Evolutionary conservation across 2,329 filamentous ascomycete species (phyloP), one percentile per base, ranked within the genome.

Genomic region (Periconia sp.): DNA sequence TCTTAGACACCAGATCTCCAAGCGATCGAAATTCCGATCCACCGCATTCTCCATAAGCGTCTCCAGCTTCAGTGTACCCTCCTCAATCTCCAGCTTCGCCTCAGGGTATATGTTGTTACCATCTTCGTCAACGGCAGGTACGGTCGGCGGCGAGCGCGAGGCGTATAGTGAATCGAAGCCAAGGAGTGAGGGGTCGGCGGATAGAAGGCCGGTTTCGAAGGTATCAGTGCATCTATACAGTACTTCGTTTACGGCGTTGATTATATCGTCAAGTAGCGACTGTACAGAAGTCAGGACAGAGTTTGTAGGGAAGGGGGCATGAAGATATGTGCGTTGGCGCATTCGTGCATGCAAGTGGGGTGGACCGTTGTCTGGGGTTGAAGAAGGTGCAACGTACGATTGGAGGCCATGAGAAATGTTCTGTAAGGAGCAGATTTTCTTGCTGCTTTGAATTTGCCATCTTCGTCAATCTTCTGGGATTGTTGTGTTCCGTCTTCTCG

Each of bases 201-300:
- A 82, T 46, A 91, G 80, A 18, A 99, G 85, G 1, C 91, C 90
- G 51, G 86, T 85, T 75, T 97, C 94, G 60, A 97, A 86, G 56
- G 89, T 91, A 66, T 91, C 90, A 66, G 96, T 87, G 50, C 91
- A 92, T 73, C 89, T 89, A 76, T 96, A 94, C 67, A 94, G 89
- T 66, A 97, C 85, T 68, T 93, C 90, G 79, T 97, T 99, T 74
- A 97, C 86, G 51, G 89, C 90, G 80, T 97, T 97, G 79, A 97
- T 96, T 65, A 97, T 92, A 77, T 97, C 93, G 84, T 99, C 94
- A 69, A 99, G 89, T 41, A 99, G 85, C 56, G 90, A 90, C 92
- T 96, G 66, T 33, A 37, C 3, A 14, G 15, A 37, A 37, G 33
- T 37, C 33, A 37, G 33, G 11, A 5, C 33, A 14, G 31, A 15